Conservation (phyloP, 768 basidiomycete genomes). For the Agrocybe praecox region DNA sequence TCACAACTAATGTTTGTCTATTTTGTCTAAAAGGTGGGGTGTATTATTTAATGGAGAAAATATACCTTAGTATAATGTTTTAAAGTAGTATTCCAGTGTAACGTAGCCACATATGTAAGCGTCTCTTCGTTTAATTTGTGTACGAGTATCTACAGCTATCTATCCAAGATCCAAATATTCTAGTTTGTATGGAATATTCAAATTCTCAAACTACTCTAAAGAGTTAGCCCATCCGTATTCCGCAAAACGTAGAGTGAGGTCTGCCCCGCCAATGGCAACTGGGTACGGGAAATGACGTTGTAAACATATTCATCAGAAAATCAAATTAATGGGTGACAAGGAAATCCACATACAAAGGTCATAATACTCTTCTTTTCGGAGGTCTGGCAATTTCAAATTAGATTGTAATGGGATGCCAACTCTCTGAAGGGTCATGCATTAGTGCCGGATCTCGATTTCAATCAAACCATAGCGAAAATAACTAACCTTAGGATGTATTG, state of each 20-base stretch:
- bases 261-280: constrained; percentile 37
- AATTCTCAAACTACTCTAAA: not conserved
- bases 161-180: no score
- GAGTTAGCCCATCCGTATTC: constrained; percentile 25
- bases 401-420: constrained; percentile 33
- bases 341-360: constrained; percentile 32
- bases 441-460: not conserved
- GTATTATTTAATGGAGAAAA: no score
- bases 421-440: constrained; percentile 25
- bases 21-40: no score
- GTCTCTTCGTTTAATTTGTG: not conserved
- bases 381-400: constrained; percentile 32
- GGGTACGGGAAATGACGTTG: not conserved
- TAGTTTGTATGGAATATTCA: not conserved
- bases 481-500: constrained; percentile 36
- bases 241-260: constrained; percentile 36
- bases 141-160: not conserved
- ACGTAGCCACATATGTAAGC: not conserved
- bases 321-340: not conserved
- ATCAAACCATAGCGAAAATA: not conserved
- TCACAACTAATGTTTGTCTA: no score
- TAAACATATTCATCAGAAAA: not conserved
- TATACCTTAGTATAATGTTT: not conserved
- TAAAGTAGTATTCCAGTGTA: not conserved
- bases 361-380: constrained; percentile 41